Base-by-base conservation (phyloP, 2,329 filamentous ascomycete genomes). In the Fusarium miscanthi region DNA sequence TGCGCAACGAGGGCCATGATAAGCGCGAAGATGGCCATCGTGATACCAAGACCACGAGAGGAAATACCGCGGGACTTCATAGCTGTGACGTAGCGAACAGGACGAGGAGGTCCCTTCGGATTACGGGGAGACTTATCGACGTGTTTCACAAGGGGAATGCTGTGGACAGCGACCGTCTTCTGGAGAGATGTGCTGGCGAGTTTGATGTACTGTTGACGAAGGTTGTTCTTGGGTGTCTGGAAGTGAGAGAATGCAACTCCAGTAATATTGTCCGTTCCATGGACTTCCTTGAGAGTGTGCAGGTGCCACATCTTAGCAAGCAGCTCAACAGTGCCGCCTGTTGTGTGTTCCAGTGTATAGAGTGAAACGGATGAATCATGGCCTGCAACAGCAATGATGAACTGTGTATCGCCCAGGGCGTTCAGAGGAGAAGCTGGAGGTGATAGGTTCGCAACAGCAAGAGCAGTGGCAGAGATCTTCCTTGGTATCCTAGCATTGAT, bases 101-200 rank as follows among this genome's bases (percentile, higher is more conserved):
- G 82, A n/a, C 84, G 84, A 1, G 88, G 83, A 19, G 82, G 80
- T 1, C 77, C 80, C 61, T 81, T 82, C 57, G 79, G 80, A 63
- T 78, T 79, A 45, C 80, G 68, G 12, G 81, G 76, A 19, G 80
- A 72, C 63, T 80, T 80, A 73, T 85, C 81, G 54, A 83, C 66
- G 43, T 82, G 76, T 67, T 83, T 84, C 72, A 83, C 85, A 52
- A 97, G 87, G 1, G 93, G 91, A 70, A 97, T 90, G 42, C 90
- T 92, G 81, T 97, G 93, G 31, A 97, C 91, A 35, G 92, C 90
- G 43, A 94, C 89, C 1, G 91, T 93, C 79, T 94, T 95, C 67
- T 90, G 92, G 75, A 97, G 90, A 53, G 92, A 94, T 43, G 94
- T 92, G 51, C 93, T 95, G 35, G 93, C 94, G 7, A 97, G 88